Evolutionary conservation across 2,329 filamentous ascomycete genomes (phyloP).

Genomic region (Epichloe hybrida): DNA sequence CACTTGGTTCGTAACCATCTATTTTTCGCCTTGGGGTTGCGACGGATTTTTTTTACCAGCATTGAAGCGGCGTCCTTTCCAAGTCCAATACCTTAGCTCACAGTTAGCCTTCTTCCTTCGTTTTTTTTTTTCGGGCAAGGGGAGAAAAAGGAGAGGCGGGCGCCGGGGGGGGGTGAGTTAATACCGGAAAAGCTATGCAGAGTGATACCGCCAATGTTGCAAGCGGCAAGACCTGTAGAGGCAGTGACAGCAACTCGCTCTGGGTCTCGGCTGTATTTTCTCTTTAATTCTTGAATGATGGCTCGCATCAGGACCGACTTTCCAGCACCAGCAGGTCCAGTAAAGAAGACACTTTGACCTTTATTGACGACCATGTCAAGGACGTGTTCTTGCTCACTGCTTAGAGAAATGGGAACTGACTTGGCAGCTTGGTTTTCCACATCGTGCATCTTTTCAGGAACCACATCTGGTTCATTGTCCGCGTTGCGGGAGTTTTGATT

Average conservation of each 20-base stretch:
- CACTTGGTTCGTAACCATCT: slow-evolving; percentile 83
- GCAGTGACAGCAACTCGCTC: slow-evolving; percentile 88
- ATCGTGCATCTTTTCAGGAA: slow-evolving; percentile 26
- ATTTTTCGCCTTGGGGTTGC: slow-evolving; percentile 74
- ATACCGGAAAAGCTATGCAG: slow-evolving; percentile 82
- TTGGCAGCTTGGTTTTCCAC: slow-evolving; percentile 24
- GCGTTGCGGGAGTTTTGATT: slow-evolving; percentile 33
- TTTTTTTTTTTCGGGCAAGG: not conserved
- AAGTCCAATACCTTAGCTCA: slow-evolving; percentile 52
- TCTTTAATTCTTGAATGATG: slow-evolving; percentile 69
- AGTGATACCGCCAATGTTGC: slow-evolving; percentile 91
- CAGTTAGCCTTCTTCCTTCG: not conserved
- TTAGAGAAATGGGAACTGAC: slow-evolving; percentile 52
- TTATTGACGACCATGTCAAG: slow-evolving; percentile 69
- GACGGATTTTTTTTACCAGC: slow-evolving; percentile 73
- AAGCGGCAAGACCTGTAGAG: slow-evolving; percentile 88
- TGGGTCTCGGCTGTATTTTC: slow-evolving; percentile 61
- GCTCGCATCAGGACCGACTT: slow-evolving; percentile 93
- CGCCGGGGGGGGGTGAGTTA: not conserved
- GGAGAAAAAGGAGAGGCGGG: too few relatives aligned
- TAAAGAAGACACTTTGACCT: slow-evolving; percentile 90
- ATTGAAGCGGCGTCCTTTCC: slow-evolving; percentile 76
- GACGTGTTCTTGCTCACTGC: slow-evolving; percentile 74
- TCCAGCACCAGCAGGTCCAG: slow-evolving; percentile 87
- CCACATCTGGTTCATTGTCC: slow-evolving; percentile 22